Base-by-base conservation (phyloP, 495 filamentous ascomycete genomes). In the Penicillium roqueforti region DNA sequence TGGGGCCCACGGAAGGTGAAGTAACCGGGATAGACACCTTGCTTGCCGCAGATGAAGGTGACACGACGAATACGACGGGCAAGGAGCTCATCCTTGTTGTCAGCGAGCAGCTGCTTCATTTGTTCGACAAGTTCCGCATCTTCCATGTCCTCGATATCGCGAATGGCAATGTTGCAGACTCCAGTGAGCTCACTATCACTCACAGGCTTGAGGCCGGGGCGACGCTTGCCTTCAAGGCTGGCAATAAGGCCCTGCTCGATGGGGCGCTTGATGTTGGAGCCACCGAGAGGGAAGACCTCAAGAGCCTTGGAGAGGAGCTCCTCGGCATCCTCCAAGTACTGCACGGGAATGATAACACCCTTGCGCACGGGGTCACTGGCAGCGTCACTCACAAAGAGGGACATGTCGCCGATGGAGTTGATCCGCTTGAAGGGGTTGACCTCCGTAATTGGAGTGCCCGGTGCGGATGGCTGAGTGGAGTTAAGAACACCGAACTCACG, bases 1-100 rank as follows among this genome's bases (percentile, higher is more conserved):
- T 78, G 72, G 31, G 95, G 92, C 4, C 92, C 92, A 61, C 93
- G 86, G 88, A 97, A 97, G 36, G 93, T 98, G 77, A 87, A 97
- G 80, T 98, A 97, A 18, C 88, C 90, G 28, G 95, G 93, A 68
- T 97, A 97, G 22, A 91, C 88, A 40, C 95, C 95, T 66, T 97
- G 87, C 59, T 87, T 89, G 40, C 93, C 93, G 67, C 93, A 97
- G 66, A 97, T 91, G 77, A 98, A 96, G 29, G 90, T 97, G 9
- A 98, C 74, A 55, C 93, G 87, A 50, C 93, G 91, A 47, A 98
- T 82, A 16, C 87, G 83, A 57, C 87, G 87, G 47, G 83, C 72
- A 32, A 91, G 73, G 38, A 97, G 76, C 56, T 98, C 93, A 6
- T 87, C 83, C 76, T 90, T 92, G 76, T 85, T 82, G 25, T 89